A percentile compares a stretch with the other conserved stretches of the same genome.
phyloP scores from a whole-genome alignment of 306 rosid genomes.

The Trifolium subterraneum region DNA sequence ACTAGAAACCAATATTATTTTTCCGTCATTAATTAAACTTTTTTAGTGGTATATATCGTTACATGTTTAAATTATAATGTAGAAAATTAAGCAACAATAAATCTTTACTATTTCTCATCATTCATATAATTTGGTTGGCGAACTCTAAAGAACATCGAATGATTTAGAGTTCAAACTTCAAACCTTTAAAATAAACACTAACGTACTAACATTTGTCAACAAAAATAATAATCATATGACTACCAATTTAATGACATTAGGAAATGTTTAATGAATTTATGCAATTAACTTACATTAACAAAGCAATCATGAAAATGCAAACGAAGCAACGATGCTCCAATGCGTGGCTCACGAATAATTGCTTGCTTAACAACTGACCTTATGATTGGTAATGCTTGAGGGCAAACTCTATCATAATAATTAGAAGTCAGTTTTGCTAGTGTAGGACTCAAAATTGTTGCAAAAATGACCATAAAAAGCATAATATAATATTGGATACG shows the following conservation, averaged over 20 bases:
- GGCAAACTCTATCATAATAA: slow-evolving; percentile 42
- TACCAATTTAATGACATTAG: neutral
- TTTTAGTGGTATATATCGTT: no score
- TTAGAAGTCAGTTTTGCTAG: slow-evolving; percentile 11
- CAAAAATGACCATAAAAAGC: slow-evolving; percentile 19
- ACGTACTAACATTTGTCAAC: no score
- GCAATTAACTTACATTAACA: slow-evolving; percentile 45
- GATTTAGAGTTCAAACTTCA: neutral
- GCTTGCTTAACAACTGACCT: slow-evolving; percentile 9
- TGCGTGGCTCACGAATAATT: slow-evolving; percentile 29
- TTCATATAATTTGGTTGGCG: neutral
- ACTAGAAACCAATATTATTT: no score
- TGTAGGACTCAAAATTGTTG: slow-evolving; percentile 26
- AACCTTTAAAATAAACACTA: neutral
- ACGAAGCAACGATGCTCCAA: slow-evolving; percentile 42
- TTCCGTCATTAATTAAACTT: neutral
- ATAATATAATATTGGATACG: slow-evolving; percentile 34
- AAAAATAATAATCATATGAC: no score
- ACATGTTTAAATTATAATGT: neutral
- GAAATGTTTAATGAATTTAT: neutral
- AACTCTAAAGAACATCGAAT: no score
- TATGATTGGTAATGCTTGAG: slow-evolving; percentile 40
- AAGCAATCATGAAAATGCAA: slow-evolving; percentile 53
- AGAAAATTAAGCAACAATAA: neutral
- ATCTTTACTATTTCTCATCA: neutral